A percentile compares a stretch with the other conserved stretches of the same genome.
Evolutionary conservation across 306 rosid species (phyloP).

Genomic region (Oxytropis ochrocephala): DNA sequence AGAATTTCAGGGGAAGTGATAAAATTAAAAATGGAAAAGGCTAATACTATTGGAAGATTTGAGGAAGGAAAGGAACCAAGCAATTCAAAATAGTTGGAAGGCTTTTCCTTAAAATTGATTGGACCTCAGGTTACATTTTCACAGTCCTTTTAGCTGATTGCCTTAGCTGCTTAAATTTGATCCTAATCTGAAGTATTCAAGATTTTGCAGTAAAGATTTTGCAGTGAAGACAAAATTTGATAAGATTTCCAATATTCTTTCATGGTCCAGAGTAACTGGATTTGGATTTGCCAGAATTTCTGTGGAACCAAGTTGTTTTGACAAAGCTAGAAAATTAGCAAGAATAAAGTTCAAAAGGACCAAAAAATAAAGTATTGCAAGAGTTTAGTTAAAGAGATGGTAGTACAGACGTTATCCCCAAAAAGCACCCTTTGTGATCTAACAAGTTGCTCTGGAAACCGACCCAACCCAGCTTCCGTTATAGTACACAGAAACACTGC

Average conservation of each 20-base stretch:
- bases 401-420: slow-evolving; percentile 46
- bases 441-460: slow-evolving; percentile 40
- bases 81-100: too few species aligned
- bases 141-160: too few species aligned
- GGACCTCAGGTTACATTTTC: too few species aligned
- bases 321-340: not conserved
- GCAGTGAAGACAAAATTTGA: not conserved
- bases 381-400: slow-evolving; percentile 34
- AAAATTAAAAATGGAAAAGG: too few species aligned
- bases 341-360: not conserved
- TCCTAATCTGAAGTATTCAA: not conserved
- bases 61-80: too few species aligned
- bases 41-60: too few species aligned
- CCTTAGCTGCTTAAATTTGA: too few species aligned
- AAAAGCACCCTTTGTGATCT: slow-evolving; percentile 36
- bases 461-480: slow-evolving; percentile 36
- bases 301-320: not conserved
- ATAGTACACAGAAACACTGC: slow-evolving; percentile 38
- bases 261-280: not conserved
- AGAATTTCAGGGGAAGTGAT: too few species aligned
- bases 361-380: slow-evolving; percentile 29
- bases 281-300: not conserved
- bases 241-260: not conserved
- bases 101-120: too few species aligned
- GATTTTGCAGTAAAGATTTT: not conserved